Evolutionary conservation across 78 protist genomes (phyloP).

Genomic region (Dictyostelium citrinum): DNA sequence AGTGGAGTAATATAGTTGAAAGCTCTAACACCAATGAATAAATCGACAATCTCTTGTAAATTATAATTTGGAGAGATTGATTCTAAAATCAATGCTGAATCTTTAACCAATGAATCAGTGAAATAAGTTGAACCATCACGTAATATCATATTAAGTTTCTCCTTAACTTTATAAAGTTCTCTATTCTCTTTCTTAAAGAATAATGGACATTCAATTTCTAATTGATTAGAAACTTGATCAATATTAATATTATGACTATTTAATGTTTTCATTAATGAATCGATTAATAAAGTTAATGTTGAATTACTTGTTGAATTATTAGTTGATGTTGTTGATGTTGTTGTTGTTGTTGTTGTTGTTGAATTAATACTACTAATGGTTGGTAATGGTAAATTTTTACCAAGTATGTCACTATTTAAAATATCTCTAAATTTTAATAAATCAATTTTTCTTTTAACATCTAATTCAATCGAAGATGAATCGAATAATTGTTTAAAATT

Average conservation of each 20-base stretch:
- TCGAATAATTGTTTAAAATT: conserved; percentile 44
- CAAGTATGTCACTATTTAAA: not conserved
- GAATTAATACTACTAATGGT: not conserved
- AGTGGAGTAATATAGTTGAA: conserved; percentile 6
- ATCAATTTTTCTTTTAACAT: not conserved
- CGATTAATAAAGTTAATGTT: not conserved
- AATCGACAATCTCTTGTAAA: not conserved
- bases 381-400: not conserved
- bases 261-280: not conserved
- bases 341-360: not conserved
- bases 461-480: not conserved
- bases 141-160: not conserved
- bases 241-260: not conserved
- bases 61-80: conserved; percentile 23
- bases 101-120: conserved; percentile 9
- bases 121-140: not conserved
- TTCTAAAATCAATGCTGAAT: not conserved
- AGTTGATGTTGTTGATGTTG: not conserved
- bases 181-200: conserved; percentile 27
- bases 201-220: conserved; percentile 40
- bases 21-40: not conserved
- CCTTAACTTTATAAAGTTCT: conserved; percentile 11
- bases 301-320: not conserved
- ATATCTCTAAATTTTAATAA: conserved; percentile 3
- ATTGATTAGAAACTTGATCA: conserved; percentile 16